Evolutionary conservation across 2,329 filamentous ascomycete genomes (phyloP), one percentile per base, ranked within the genome.

Genomic region (Colletotrichum camelliae): DNA sequence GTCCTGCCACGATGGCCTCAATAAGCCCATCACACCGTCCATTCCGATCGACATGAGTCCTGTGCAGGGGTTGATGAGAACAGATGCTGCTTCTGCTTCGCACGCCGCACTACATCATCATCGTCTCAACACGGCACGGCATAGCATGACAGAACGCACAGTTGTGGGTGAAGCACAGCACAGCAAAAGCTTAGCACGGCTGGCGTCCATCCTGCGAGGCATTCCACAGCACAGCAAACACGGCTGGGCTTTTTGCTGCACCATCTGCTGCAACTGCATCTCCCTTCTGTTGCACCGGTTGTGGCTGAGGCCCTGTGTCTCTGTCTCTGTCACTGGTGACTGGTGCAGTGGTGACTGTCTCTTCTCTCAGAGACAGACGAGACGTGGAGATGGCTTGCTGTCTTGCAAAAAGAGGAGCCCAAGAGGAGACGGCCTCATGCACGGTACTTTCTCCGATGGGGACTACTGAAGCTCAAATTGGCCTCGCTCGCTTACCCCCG

Each of bases 401-500:
- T 52, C 43, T 52, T 52, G 43, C n/a, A 21, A 52, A 48, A 52
- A 52, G 43, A 52, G 43, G 43, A 52, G 43, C 39, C 21, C 27
- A 5, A 58, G 39, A 48, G 24, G 29, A 24, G 43, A 61, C 16
- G 52, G 62, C 35, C 62, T 76, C 58, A 76, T 76, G 74, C 74
- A 76, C 65, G 70, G 74, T 76, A 76, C 74, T 68, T 75, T 68
- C 72, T 60, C 48, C 24, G 31, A 48, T 62, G 43, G 43, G 43
- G n/a, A 21, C 43, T 52, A 52, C 21, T 57, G 33, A 62, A 62
- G 29, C 73, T 72, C 58, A 73, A 73, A 73, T 73, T 68, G 74
- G 74, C 70, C 65, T 67, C 65, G 15, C 73, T 75, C 74, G 74
- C 74, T 69, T 74, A 76, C 48, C 64, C 74, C 31, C 43, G 70